These are phyloP conservation scores for Mikania micrantha DNA, from an alignment of 129 eudicot genomes.

Conservation along the genomic window DNA sequence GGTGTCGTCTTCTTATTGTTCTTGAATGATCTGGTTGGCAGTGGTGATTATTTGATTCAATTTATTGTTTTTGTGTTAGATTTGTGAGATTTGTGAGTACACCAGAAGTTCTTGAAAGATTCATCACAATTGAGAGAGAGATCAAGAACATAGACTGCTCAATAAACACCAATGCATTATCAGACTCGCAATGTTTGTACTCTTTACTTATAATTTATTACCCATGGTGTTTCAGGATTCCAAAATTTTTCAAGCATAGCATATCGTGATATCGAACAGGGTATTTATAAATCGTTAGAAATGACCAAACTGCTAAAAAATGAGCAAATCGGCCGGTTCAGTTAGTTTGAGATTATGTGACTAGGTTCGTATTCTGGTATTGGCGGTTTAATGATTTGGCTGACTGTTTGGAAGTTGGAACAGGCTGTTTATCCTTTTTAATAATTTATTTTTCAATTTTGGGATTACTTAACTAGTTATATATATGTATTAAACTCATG, in stretches of 20 bases:
- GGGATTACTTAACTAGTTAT: background rate
- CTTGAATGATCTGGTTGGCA: slow-evolving; percentile 1
- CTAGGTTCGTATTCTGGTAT: background rate
- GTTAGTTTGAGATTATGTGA: background rate
- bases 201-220: background rate
- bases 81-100: slow-evolving; percentile 83
- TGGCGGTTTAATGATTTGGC: background rate
- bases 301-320: background rate
- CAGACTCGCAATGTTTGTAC: slow-evolving; percentile 41
- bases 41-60: background rate
- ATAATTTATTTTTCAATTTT: background rate
- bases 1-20: slow-evolving; percentile 26
- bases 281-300: background rate
- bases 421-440: background rate
- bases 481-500: background rate
- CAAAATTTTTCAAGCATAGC: background rate
- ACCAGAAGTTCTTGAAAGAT: slow-evolving; percentile 89
- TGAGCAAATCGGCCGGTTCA: background rate
- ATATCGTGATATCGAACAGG: too few species aligned
- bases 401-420: background rate
- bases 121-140: slow-evolving; percentile 61
- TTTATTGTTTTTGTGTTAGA: slow-evolving; percentile 29
- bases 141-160: slow-evolving; percentile 65
- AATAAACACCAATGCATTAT: slow-evolving; percentile 27
- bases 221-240: background rate